A percentile compares a stretch with the other conserved stretches of the same genome.
These are phyloP conservation scores for Acacia confusa DNA, from an alignment of 306 rosid genomes.

Conservation along the genomic window DNA sequence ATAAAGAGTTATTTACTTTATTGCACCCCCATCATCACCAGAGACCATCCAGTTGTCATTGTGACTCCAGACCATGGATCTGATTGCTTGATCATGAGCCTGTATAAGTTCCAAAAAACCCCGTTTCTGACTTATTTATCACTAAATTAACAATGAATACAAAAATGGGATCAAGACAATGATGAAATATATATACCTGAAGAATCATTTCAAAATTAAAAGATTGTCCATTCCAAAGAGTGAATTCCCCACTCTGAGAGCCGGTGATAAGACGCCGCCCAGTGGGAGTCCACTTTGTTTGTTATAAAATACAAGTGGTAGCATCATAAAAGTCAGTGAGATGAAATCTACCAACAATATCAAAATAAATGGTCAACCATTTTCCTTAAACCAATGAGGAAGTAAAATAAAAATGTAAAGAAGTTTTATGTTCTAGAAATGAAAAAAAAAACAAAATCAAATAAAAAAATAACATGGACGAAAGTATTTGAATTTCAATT, in stretches of 20 bases:
- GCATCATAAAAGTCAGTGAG: conserved; percentile 38
- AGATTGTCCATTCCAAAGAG: conserved; percentile 99
- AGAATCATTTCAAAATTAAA: conserved; percentile 99
- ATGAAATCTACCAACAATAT: conserved; percentile 21
- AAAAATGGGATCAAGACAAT: conserved; percentile 17
- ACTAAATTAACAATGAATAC: conserved; percentile 15
- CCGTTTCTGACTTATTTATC: conserved; percentile 5
- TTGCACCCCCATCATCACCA: conserved; percentile 97
- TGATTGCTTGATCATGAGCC: conserved; percentile 99
- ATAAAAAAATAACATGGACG: background rate
- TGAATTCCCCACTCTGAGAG: conserved; percentile 97
- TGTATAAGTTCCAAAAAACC: conserved; percentile 38
- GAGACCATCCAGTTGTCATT: conserved; percentile 99
- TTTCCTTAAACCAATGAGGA: conserved; percentile 20
- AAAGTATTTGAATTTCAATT: background rate
- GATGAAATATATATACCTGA: conserved; percentile 60
- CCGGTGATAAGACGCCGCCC: conserved; percentile 99
- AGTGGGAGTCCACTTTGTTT: conserved; percentile 91
- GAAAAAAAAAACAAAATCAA: conserved; percentile 2
- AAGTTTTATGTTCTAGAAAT: background rate
- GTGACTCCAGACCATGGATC: conserved; percentile 99
- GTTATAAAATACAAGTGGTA: conserved; percentile 26
- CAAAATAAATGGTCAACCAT: conserved; percentile 17
- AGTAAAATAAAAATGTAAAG: background rate
- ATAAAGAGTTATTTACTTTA: conserved; percentile 63